A percentile compares a stretch with the other conserved stretches of the same genome.
phyloP scores from a whole-genome alignment of 306 rosid species.

The Luffa acutangula region DNA sequence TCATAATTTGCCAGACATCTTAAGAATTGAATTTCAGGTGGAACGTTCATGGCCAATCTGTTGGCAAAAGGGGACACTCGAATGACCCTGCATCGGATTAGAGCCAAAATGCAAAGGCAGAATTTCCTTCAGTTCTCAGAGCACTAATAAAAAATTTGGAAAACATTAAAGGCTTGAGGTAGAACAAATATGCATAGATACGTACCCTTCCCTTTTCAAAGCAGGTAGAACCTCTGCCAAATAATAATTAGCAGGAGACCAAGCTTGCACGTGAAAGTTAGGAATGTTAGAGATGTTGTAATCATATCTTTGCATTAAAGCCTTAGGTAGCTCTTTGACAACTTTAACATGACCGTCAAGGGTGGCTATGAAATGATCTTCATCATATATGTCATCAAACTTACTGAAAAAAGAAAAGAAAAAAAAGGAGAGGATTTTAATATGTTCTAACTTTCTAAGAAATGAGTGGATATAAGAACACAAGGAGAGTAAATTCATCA shows the following conservation, averaged over 20 bases:
- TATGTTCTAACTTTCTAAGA: background rate
- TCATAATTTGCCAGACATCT: conserved; percentile 89
- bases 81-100: conserved; percentile 47
- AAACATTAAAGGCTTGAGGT: background rate
- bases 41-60: conserved; percentile 89
- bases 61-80: conserved; percentile 90
- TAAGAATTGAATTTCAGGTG: conserved; percentile 72
- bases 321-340: conserved; percentile 72
- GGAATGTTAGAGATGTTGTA: conserved; percentile 57
- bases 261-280: conserved; percentile 65
- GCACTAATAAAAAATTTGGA: background rate
- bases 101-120: background rate
- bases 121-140: background rate
- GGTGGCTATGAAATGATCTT: conserved; percentile 73
- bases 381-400: conserved; percentile 79
- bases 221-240: conserved; percentile 68
- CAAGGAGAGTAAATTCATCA: background rate
- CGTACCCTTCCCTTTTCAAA: conserved; percentile 73
- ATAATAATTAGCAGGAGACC: conserved; percentile 78
- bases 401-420: conserved; percentile 33
- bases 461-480: background rate
- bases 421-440: background rate
- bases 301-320: conserved; percentile 54
- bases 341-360: conserved; percentile 86
- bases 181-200: background rate